phyloP scores from a whole-genome alignment of 2,329 filamentous ascomycete species.

The Aurifilum marmelostoma region DNA sequence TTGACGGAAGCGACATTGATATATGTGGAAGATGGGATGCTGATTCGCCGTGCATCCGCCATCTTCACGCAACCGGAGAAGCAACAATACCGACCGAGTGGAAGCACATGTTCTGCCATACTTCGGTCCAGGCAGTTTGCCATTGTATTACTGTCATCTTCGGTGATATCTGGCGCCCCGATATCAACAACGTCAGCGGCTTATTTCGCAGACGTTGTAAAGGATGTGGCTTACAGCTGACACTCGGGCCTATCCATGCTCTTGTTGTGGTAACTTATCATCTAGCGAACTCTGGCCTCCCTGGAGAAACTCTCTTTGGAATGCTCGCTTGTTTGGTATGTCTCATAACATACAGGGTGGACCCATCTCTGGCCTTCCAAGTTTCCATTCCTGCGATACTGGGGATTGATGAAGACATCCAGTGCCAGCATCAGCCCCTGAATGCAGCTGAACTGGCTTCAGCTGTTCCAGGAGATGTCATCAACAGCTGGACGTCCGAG shows the following conservation, averaged over 20 bases:
- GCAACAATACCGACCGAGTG: slow-evolving; percentile 12
- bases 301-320: slow-evolving; percentile 9
- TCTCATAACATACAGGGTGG: background rate
- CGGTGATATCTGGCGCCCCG: fast-evolving
- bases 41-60: slow-evolving; percentile 5
- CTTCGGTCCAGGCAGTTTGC: slow-evolving; percentile 24
- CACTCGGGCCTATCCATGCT: slow-evolving; percentile 2
- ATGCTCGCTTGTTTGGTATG: slow-evolving; percentile 15
- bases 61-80: slow-evolving; percentile 1
- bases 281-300: background rate
- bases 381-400: background rate
- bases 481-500: background rate
- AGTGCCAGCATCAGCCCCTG: background rate
- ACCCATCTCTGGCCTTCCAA: background rate
- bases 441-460: slow-evolving; percentile 14
- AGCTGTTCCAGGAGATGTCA: background rate
- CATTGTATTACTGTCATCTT: slow-evolving; percentile 15
- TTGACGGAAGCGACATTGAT: slow-evolving; percentile 1
- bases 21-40: slow-evolving; percentile 9
- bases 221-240: slow-evolving; percentile 1
- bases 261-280: background rate
- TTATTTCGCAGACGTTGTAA: background rate
- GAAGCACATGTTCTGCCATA: slow-evolving; percentile 29
- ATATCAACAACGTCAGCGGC: slow-evolving; percentile 1
- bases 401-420: background rate